A percentile compares a stretch with the other conserved stretches of the same genome.
phyloP scores from a whole-genome alignment of 306 rosid genomes.

The Quercus berberidifolia region DNA sequence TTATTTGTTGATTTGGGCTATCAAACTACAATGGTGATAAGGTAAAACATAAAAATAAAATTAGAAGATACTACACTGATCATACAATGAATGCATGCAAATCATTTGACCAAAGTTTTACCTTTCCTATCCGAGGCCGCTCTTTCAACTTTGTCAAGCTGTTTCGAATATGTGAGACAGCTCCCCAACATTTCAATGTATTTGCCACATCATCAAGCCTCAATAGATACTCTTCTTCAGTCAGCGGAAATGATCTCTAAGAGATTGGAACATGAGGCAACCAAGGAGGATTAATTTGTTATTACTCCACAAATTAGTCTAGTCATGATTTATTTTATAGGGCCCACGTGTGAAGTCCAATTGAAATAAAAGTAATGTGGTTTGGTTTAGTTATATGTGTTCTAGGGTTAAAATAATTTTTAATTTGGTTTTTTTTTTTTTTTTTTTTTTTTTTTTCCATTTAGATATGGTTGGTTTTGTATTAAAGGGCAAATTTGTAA shows the following conservation, averaged over 20 bases:
- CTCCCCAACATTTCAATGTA: slow-evolving; percentile 95
- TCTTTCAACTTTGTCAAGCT: slow-evolving; percentile 80
- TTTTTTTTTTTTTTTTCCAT: no score
- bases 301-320: no score
- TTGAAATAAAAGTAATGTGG: no score
- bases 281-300: no score
- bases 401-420: no score
- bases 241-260: slow-evolving; percentile 88
- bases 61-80: not conserved
- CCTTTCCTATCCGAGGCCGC: slow-evolving; percentile 97
- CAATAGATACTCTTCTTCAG: slow-evolving; percentile 93
- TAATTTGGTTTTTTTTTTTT: no score
- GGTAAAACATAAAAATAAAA: not conserved
- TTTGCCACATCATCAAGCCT: slow-evolving; percentile 94
- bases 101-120: slow-evolving; percentile 25
- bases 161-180: slow-evolving; percentile 93
- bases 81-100: not conserved
- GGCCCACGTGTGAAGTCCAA: no score
- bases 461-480: no score
- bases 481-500: no score
- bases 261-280: slow-evolving; percentile 11
- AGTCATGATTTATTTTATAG: no score
- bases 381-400: no score
- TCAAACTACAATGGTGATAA: not conserved
- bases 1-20: not conserved